phyloP scores from a whole-genome alignment of 768 basidiomycete genomes.

The Suillus occidentalis region DNA sequence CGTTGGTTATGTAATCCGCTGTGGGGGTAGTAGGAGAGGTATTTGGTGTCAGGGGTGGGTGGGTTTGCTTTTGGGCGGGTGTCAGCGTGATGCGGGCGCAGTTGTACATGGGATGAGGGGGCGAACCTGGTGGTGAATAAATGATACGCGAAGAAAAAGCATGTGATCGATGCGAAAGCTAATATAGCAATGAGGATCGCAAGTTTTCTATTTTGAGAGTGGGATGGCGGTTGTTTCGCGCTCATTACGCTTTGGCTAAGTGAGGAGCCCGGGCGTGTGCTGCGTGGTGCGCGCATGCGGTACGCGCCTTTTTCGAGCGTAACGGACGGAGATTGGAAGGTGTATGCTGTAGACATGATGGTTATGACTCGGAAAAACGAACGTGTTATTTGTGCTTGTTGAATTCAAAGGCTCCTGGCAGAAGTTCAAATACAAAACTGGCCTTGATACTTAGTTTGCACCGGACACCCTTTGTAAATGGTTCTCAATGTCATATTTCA shows the following conservation, averaged over 20 bases:
- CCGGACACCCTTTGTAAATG: too few species aligned
- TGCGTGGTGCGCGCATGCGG: slow-evolving; percentile 53
- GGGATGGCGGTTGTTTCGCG: slow-evolving; percentile 6
- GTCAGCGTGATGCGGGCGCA: slow-evolving; percentile 27
- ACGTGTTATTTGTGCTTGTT: not conserved
- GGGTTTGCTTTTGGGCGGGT: slow-evolving; percentile 30
- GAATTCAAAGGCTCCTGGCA: not conserved
- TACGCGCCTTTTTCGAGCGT: slow-evolving; percentile 66
- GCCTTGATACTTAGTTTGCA: too few species aligned
- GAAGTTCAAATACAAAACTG: too few species aligned
- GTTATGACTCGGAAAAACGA: not conserved
- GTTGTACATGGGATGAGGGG: slow-evolving; percentile 7
- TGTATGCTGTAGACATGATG: slow-evolving; percentile 17
- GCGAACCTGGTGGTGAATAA: slow-evolving; percentile 59
- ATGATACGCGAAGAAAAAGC: slow-evolving; percentile 64
- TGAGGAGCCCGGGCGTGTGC: slow-evolving; percentile 21
- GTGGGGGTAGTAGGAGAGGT: slow-evolving; percentile 77
- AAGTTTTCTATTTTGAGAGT: slow-evolving; percentile 32
- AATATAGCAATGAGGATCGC: slow-evolving; percentile 48
- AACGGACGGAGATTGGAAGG: slow-evolving; percentile 58
- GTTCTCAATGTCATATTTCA: too few species aligned
- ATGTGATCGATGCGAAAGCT: slow-evolving; percentile 46
- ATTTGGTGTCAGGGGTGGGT: slow-evolving; percentile 44
- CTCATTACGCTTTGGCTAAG: slow-evolving; percentile 18
- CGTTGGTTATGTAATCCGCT: slow-evolving; percentile 87